Percentiles rank a stretch among this genome's conserved stretches.
phyloP scores from a whole-genome alignment of 2,329 filamentous ascomycete species.

The Trichoderma asperellum region DNA sequence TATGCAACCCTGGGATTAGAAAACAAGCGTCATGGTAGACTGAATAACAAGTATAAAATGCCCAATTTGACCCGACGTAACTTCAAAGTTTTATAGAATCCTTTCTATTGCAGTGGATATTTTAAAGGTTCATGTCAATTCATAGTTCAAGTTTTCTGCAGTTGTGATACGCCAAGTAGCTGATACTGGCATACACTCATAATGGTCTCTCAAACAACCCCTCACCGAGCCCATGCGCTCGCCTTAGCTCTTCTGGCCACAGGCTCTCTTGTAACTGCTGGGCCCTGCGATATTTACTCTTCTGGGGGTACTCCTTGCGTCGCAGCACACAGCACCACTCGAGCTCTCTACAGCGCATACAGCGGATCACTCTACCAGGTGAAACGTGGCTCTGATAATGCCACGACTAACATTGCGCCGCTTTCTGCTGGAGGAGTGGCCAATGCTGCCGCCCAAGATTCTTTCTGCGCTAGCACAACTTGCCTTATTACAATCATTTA shows the following conservation, averaged over 20 bases:
- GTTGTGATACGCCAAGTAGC: neutral
- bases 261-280: neutral
- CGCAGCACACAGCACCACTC: slow-evolving; percentile 21
- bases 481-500: slow-evolving; percentile 20
- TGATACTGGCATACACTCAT: neutral
- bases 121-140: neutral
- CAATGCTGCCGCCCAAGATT: slow-evolving; percentile 23
- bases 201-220: neutral
- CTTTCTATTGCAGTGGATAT: neutral
- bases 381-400: slow-evolving; percentile 15
- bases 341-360: slow-evolving; percentile 7
- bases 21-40: neutral
- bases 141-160: neutral
- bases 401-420: neutral
- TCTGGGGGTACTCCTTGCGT: slow-evolving; percentile 17
- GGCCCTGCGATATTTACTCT: slow-evolving; percentile 15
- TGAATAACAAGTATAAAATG: neutral
- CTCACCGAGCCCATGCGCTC: neutral
- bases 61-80: neutral
- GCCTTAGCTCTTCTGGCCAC: neutral
- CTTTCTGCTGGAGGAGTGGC: slow-evolving; percentile 11
- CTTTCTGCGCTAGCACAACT: slow-evolving; percentile 18
- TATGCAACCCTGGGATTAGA: neutral
- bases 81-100: neutral
- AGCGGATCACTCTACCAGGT: slow-evolving; percentile 9